Evolutionary conservation across 1,284 basidiomycete species (phyloP), one percentile per base, ranked within the genome.

Genomic region (Crucibulum parvulum): DNA sequence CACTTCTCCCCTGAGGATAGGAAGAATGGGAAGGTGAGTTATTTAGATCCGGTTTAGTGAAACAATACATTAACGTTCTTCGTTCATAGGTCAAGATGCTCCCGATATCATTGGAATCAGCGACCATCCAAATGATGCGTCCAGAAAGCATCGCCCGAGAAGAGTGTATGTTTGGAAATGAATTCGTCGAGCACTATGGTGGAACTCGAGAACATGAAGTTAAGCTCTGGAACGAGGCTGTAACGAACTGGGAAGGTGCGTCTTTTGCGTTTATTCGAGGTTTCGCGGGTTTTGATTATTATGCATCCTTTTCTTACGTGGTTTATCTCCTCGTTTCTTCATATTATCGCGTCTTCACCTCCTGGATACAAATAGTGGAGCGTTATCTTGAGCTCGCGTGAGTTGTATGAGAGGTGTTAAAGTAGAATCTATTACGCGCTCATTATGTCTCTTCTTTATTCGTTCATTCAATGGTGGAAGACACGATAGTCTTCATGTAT

Each of bases 211-310:
- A 94, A 73, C 93, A 97, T 72, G 95, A 98, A 76, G 87, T 96
- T 50, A 87, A 85, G 58, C 69, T 93, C 52, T 95, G 93, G 90
- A 93, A 94, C 68, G 86, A 90, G 68, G 93, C 95, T 5, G 94
- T 98, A 35, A 98, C 96, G 4, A 91, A 87, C 73, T 98, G 95
- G 95, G 95, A 98, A 87, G 87, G 95, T 94, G 69, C 72, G 87
- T 63, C 35, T 48, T 46, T 52, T 43, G 31, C 31, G 34, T 3
- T 56, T 51, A 52, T 37, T 54, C 46, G 35, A 31, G 4, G 7
- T 50, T 37, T 51, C 36, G n/a, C 58, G 39, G 39, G 24, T 24
- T 37, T 11, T 18, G 50, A 35, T 57, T 36, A 51, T 58, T 36
- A 36, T 57, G 35, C 9, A 55, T 35, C 35, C 15, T 56, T 48